These are phyloP conservation scores for Termitomyces sp. DNA, from an alignment of 768 basidiomycete genomes.

Conservation along the genomic window DNA sequence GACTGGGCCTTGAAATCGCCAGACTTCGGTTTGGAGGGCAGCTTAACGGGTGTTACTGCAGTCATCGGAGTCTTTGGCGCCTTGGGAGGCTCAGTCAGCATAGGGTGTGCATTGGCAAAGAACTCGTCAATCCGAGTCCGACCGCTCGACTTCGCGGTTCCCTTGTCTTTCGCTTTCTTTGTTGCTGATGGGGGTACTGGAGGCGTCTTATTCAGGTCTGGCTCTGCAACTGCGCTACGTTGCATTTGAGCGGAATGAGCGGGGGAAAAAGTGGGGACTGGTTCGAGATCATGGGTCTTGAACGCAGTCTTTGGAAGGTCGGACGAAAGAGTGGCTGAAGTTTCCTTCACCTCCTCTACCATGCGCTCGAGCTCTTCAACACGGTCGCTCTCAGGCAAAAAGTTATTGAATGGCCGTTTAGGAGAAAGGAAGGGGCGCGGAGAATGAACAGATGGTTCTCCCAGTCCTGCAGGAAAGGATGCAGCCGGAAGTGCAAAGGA, in stretches of 20 bases:
- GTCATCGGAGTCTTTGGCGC: conserved; percentile 50
- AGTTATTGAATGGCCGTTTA: conserved; percentile 44
- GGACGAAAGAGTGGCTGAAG: conserved; percentile 28
- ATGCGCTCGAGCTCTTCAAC: conserved; percentile 66
- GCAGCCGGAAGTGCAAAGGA: conserved; percentile 1
- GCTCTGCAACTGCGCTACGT: neutral
- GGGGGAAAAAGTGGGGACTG: neutral
- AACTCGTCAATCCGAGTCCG: conserved; percentile 25
- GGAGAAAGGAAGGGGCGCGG: conserved; percentile 69
- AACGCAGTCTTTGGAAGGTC: conserved; percentile 24
- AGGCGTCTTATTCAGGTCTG: conserved; percentile 49
- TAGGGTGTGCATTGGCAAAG: conserved; percentile 10
- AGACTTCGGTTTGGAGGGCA: conserved; percentile 8
- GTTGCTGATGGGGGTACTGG: conserved; percentile 53
- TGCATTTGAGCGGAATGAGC: too few relatives aligned
- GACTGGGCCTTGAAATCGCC: conserved; percentile 5
- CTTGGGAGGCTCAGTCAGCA: neutral
- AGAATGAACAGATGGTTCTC: conserved; percentile 43
- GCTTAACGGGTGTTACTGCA: conserved; percentile 32
- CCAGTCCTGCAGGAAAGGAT: conserved; percentile 3
- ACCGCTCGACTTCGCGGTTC: conserved; percentile 4
- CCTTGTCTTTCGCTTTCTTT: conserved; percentile 22
- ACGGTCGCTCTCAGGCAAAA: conserved; percentile 45
- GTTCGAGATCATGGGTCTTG: neutral
- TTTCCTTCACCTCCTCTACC: conserved; percentile 49